Percentiles rank a stretch among this genome's conserved stretches.
Evolutionary conservation across 2,329 filamentous ascomycete species (phyloP).

Genomic region (Blumeriella jaapii): DNA sequence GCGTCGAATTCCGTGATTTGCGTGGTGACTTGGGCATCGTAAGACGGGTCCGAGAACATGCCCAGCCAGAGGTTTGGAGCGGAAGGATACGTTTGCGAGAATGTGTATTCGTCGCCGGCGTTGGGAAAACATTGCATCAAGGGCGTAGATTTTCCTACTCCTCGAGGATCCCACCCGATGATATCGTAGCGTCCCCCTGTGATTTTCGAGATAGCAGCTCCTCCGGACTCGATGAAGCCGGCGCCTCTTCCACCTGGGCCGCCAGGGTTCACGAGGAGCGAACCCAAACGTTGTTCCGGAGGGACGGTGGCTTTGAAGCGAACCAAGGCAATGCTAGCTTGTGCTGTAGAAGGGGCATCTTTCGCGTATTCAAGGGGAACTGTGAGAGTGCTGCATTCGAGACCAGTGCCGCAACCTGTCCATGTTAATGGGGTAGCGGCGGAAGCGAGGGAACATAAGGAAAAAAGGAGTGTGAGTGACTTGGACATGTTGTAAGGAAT

Average conservation of each 20-base stretch:
- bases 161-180: slow-evolving; percentile 15
- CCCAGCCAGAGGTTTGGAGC: slow-evolving; percentile 13
- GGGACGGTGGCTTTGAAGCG: slow-evolving; percentile 2
- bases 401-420: no score
- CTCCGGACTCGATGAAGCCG: slow-evolving; percentile 5
- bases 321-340: slow-evolving; percentile 4
- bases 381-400: no score
- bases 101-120: slow-evolving; percentile 10
- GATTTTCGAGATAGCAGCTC: slow-evolving; percentile 5
- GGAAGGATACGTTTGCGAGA: slow-evolving; percentile 6
- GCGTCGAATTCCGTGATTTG: slow-evolving; percentile 6
- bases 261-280: slow-evolving; percentile 7
- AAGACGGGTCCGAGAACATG: slow-evolving; percentile 7
- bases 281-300: slow-evolving; percentile 3
- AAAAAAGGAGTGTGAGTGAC: no score
- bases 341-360: no score
- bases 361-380: slow-evolving; percentile 12
- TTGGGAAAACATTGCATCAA: slow-evolving; percentile 11
- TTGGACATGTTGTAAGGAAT: no score
- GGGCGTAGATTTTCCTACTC: slow-evolving; percentile 7
- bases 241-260: slow-evolving; percentile 5
- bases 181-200: slow-evolving; percentile 14
- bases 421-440: no score
- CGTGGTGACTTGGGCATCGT: background rate
- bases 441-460: no score